A percentile compares a stretch with the other conserved stretches of the same genome.
phyloP scores from a whole-genome alignment of 1,284 basidiomycete species.

The Boletus chippewaensis region DNA sequence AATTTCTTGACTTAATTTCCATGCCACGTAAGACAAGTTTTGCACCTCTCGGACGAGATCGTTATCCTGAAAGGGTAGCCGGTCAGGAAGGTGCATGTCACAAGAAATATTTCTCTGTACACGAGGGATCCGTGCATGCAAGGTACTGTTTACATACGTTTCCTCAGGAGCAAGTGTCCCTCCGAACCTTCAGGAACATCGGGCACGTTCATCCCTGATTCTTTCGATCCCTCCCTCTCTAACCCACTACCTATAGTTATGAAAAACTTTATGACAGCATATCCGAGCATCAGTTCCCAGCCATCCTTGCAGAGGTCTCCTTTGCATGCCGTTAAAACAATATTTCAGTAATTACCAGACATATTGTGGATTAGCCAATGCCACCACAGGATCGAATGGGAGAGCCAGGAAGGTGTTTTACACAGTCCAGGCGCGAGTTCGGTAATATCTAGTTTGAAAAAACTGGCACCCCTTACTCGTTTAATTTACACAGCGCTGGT shows the following conservation, averaged over 20 bases:
- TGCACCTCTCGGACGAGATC: neutral
- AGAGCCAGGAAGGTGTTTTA: neutral
- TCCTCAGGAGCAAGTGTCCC: conserved; percentile 6
- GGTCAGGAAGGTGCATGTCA: neutral
- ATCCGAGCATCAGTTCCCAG: conserved; percentile 2
- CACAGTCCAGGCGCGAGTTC: neutral
- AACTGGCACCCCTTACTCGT: conserved; percentile 7
- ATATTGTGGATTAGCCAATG: conserved; percentile 6
- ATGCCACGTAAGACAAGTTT: conserved; percentile 1
- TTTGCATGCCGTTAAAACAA: conserved; percentile 4
- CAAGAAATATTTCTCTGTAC: conserved; percentile 4
- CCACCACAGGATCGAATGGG: conserved; percentile 3
- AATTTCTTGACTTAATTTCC: conserved; percentile 21
- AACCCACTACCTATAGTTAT: conserved; percentile 7
- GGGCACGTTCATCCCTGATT: conserved; percentile 5
- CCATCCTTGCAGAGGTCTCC: conserved; percentile 5
- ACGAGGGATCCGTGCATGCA: conserved; percentile 4
- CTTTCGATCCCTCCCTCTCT: conserved; percentile 9
- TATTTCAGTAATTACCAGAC: conserved; percentile 1
- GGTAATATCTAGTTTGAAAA: conserved; percentile 6
- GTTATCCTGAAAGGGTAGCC: neutral
- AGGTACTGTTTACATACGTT: conserved; percentile 8
- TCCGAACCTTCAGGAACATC: conserved; percentile 1
- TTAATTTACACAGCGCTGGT: conserved; percentile 9
- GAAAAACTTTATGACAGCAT: conserved; percentile 8